Conservation (phyloP, 2,329 filamentous ascomycete species). For the Trichoderma hamatum region DNA sequence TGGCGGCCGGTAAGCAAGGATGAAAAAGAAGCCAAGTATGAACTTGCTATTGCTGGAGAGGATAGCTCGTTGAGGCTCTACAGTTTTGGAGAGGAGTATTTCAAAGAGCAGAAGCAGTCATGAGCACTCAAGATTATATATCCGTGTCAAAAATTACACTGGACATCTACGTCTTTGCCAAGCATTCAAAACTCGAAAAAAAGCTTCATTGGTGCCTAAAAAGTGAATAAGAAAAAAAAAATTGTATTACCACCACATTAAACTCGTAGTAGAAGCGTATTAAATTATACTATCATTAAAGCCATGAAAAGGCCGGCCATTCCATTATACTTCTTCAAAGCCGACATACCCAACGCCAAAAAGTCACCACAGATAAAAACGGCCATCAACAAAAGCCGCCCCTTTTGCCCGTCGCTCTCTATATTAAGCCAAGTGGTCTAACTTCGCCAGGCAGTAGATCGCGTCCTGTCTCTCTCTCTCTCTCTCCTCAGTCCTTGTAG, state of each 20-base stretch:
- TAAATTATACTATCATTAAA: conserved; percentile 23
- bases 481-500: not conserved
- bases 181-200: not conserved
- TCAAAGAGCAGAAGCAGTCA: conserved; percentile 6
- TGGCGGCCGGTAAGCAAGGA: conserved; percentile 61
- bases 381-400: not conserved
- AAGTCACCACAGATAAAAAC: not conserved
- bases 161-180: not conserved
- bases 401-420: not conserved
- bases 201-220: not conserved
- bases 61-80: conserved; percentile 65
- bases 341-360: conserved; percentile 12
- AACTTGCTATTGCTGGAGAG: conserved; percentile 61
- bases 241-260: not conserved
- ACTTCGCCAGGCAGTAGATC: not conserved
- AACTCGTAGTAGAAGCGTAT: not conserved
- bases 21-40: conserved; percentile 36
- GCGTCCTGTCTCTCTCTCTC: not conserved
- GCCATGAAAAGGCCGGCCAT: conserved; percentile 6
- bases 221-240: not conserved
- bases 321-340: conserved; percentile 2
- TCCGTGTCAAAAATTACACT: not conserved
- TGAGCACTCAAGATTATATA: not conserved
- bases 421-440: not conserved
- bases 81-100: conserved; percentile 39